phyloP scores from a whole-genome alignment of 768 basidiomycete species.

The Neoboletus brunneissimus region DNA sequence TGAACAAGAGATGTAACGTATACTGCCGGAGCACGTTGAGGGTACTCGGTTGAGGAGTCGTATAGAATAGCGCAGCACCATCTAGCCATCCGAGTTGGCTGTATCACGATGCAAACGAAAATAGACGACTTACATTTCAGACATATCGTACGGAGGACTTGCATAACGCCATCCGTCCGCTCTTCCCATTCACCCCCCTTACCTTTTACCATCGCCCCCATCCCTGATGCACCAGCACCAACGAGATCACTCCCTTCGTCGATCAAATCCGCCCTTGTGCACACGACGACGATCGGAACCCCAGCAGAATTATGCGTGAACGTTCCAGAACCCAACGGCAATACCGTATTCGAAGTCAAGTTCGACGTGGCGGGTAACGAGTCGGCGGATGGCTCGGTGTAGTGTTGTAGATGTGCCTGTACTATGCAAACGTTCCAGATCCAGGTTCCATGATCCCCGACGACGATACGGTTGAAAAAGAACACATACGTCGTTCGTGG shows the following conservation, averaged over 20 bases:
- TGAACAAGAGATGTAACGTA: slow-evolving; percentile 65
- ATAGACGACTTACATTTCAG: slow-evolving; percentile 70
- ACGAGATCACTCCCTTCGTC: slow-evolving; percentile 75
- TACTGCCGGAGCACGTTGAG: slow-evolving; percentile 79
- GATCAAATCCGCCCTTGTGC: slow-evolving; percentile 91
- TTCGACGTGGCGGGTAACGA: slow-evolving; percentile 61
- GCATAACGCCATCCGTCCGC: slow-evolving; percentile 91
- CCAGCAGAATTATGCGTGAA: slow-evolving; percentile 86
- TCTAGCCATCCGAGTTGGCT: slow-evolving; percentile 47
- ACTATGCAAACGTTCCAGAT: slow-evolving; percentile 44
- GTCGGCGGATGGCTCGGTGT: slow-evolving; percentile 74
- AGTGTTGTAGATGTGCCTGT: slow-evolving; percentile 87
- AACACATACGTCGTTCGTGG: slow-evolving; percentile 70
- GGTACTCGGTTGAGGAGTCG: slow-evolving; percentile 75
- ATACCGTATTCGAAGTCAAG: slow-evolving; percentile 57
- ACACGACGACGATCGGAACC: slow-evolving; percentile 83
- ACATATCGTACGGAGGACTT: slow-evolving; percentile 89
- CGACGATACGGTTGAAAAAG: not conserved
- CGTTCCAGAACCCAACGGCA: slow-evolving; percentile 83
- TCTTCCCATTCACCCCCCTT: slow-evolving; percentile 96
- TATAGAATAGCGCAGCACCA: slow-evolving; percentile 90
- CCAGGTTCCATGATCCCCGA: not conserved
- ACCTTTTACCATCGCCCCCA: slow-evolving; percentile 89
- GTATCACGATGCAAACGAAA: not conserved
- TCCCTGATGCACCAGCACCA: slow-evolving; percentile 68